phyloP scores from a whole-genome alignment of 2,329 filamentous ascomycete species.

The Aulographum hederae region DNA sequence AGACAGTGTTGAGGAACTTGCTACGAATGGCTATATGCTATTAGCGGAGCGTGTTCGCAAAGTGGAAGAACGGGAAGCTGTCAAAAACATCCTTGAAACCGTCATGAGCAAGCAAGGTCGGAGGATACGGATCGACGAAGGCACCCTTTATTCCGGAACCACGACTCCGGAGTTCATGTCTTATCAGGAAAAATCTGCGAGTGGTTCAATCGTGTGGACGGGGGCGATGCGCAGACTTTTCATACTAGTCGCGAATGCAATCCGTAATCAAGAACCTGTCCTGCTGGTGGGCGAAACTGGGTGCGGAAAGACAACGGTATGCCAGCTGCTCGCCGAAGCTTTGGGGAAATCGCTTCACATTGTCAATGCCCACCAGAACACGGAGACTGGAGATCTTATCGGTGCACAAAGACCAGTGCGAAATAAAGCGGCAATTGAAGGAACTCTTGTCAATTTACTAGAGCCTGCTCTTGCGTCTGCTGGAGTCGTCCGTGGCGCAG shows the following conservation, averaged over 20 bases:
- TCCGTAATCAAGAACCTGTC: conserved; percentile 83
- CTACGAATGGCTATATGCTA: conserved; percentile 88
- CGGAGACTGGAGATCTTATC: conserved; percentile 92
- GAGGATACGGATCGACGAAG: conserved; percentile 56
- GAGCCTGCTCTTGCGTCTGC: conserved; percentile 12
- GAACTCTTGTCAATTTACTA: conserved; percentile 46
- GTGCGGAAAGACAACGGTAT: conserved; percentile 94
- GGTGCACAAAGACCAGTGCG: conserved; percentile 84
- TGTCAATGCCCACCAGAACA: conserved; percentile 95
- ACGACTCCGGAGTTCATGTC: conserved; percentile 17
- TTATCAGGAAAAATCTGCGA: conserved; percentile 10
- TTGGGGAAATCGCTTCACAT: conserved; percentile 61
- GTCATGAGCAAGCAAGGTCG: conserved; percentile 48
- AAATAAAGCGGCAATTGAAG: conserved; percentile 58
- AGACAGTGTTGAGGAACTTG: conserved; percentile 74
- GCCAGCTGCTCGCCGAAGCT: conserved; percentile 75
- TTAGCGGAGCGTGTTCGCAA: conserved; percentile 90
- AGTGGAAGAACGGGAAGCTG: conserved; percentile 62
- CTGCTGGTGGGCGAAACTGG: conserved; percentile 91
- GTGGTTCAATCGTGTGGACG: conserved; percentile 67
- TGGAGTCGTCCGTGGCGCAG: background rate
- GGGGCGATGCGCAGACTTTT: conserved; percentile 84
- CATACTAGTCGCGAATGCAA: conserved; percentile 68
- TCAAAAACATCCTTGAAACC: conserved; percentile 75
- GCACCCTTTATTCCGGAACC: conserved; percentile 45